phyloP scores from a whole-genome alignment of 768 basidiomycete species.

The Hypsizygus marmoreus region DNA sequence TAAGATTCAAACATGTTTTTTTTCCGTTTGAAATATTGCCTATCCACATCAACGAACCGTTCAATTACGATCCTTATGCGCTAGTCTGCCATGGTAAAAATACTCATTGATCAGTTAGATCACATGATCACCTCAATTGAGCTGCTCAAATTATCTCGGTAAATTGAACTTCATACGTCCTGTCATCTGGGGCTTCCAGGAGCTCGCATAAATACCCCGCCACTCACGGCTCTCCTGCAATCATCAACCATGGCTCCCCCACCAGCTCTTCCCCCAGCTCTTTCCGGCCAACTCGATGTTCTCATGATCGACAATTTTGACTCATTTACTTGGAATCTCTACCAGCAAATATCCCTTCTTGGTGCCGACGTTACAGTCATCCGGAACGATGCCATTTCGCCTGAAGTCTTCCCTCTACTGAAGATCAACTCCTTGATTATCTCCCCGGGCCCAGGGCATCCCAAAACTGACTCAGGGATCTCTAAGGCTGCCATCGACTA shows the following conservation, averaged over 20 bases:
- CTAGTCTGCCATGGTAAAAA: too few relatives aligned
- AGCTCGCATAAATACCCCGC: constrained; percentile 4
- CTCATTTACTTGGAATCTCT: constrained; percentile 98
- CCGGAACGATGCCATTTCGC: constrained; percentile 87
- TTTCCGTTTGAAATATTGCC: too few relatives aligned
- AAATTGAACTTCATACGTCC: not conserved
- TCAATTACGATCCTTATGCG: too few relatives aligned
- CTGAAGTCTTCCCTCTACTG: constrained; percentile 66
- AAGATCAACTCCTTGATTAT: constrained; percentile 83
- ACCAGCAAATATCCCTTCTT: constrained; percentile 86
- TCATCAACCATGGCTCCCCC: constrained; percentile 27
- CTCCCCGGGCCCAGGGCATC: constrained; percentile 97
- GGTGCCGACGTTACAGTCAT: constrained; percentile 91
- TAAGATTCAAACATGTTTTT: too few relatives aligned
- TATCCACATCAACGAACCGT: too few relatives aligned
- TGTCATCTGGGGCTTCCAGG: not conserved
- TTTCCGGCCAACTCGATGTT: constrained; percentile 63
- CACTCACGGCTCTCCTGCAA: not conserved
- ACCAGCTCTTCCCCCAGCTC: constrained; percentile 40
- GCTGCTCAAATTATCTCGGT: not conserved
- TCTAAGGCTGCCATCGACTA: constrained; percentile 86
- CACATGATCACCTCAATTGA: constrained; percentile 9
- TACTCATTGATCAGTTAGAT: too few relatives aligned
- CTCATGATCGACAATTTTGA: constrained; percentile 98
- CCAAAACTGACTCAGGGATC: constrained; percentile 89